Base-by-base conservation (phyloP, 2,329 filamentous ascomycete species). In the Paecilomyces niveus region DNA sequence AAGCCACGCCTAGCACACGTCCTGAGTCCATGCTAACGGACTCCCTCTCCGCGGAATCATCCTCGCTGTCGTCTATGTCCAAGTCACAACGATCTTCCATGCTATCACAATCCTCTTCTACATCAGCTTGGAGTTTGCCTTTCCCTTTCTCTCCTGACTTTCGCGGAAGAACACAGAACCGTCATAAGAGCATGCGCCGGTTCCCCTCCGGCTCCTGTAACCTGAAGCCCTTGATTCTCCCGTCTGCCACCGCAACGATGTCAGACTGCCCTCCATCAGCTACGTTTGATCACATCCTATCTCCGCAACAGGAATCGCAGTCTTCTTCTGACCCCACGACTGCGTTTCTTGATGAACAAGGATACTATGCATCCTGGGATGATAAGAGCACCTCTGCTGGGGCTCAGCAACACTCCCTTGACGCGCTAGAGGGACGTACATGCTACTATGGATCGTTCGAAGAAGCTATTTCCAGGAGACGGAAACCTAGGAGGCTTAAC, bases 171-270 rank as follows among this genome's bases (percentile, higher is more conserved):
- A 59, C 57, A 24, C 63, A 60, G 35, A 62, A 56, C 31, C 62
- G 65, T 32, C 59, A 66, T 33, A 64, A 68, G 53, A 69, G 67
- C 55, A 68, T 71, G 65, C 65, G 72, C 45, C 68, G 68, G 31
- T 74, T 73, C 54, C 67, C 72, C 18, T 69, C 71, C 10, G 71
- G 72, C 1, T 72, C 70, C 6, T 70, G 65, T 33, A 65, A 70
- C 18, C 58, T 74, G 53, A 74, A 73, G 51, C 71, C 72, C 22
- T 61, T 74, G 4, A 65, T 74, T 29, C 62, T 74, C 24, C 68
- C 68, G 0, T 60, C 65, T 8, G 59, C 60, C 35, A 32, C 56
- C 15, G 59, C 58, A n/a, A 55, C 58, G 5, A 53, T 55, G 3
- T 56, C 55, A 9, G 32, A 58, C 21, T 57, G 55, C 35, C 54